Evolutionary conservation across 805 yeast species (phyloP), one percentile per base, ranked within the genome.

Genomic region (Priceomyces melissophilus): DNA sequence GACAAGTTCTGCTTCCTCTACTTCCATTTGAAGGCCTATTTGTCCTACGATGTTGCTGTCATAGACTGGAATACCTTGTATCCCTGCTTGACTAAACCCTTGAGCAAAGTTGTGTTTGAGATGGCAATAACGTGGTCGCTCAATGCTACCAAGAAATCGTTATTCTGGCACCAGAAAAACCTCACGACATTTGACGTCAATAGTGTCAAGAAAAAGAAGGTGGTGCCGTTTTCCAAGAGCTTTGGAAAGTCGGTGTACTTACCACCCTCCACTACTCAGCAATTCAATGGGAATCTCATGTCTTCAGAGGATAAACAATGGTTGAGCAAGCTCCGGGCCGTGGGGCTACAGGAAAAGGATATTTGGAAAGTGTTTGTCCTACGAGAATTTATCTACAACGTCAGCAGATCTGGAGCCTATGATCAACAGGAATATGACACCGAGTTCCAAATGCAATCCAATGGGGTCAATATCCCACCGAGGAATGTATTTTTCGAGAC

Each of bases 1-100:
- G 97, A 93, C 49, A 65, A 79, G 9, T 87, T 84, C 50, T 91
- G 98, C 53, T 73, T 88, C 57, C 63, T 90, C 4, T 84, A 87
- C 45, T 98, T 97, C 0, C 70, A 87, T 28, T 74, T 93, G 9
- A 73, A 87, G 44, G 83, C 87, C 1, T 88, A 75, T 53, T 75
- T 93, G 54, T 79, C 78, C 28, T 83, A 87, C 55, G 97, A 91
- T 49, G 74, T 90, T 1, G 67, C 81, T 1, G 82, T 76, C 31
- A 80, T 87, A 49, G 62, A 74, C 1, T 81, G 89, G 78, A 77
- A 81, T 11, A 70, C 79, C 2, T 60, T 91, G 32, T 78, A 81
- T 43, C 79, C 86, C 3, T 78, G 86, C 48, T 71, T 84, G 35
- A 81, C 83, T 41, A 73, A 73, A 33, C 90, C 96, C 0, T 54